A percentile compares a stretch with the other conserved stretches of the same genome.
phyloP scores from a whole-genome alignment of 116 monocot genomes.

The Iris pallida region DNA sequence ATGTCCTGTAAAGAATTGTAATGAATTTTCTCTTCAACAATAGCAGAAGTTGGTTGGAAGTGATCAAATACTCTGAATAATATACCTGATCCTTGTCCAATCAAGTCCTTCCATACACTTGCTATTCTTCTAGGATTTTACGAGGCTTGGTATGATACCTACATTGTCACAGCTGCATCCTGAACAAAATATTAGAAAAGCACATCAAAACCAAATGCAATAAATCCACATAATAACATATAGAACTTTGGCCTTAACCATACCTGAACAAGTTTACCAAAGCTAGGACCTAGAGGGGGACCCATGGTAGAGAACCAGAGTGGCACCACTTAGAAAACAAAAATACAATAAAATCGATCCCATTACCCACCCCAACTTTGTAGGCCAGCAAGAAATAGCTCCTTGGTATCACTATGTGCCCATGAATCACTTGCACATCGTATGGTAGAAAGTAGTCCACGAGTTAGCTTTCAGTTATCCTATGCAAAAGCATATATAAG shows the following conservation, averaged over 20 bases:
- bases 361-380: slow-evolving; percentile 90
- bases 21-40: neutral
- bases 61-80: neutral
- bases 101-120: slow-evolving; percentile 70
- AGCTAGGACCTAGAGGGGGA: slow-evolving; percentile 68
- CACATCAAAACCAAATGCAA: neutral
- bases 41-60: neutral
- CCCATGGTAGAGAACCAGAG: slow-evolving; percentile 78
- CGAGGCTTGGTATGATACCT: slow-evolving; percentile 76
- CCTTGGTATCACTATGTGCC: slow-evolving; percentile 66
- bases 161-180: slow-evolving; percentile 74
- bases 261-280: slow-evolving; percentile 91
- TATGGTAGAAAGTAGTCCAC: no score
- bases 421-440: slow-evolving; percentile 75
- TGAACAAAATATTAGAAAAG: slow-evolving; percentile 9
- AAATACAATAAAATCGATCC: slow-evolving; percentile 67
- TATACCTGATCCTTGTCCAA: slow-evolving; percentile 69
- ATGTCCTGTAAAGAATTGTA: slow-evolving; percentile 33
- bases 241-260: neutral
- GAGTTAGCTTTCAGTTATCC: no score
- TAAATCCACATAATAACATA: neutral
- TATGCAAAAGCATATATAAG: no score
- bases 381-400: slow-evolving; percentile 82
- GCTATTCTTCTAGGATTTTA: slow-evolving; percentile 74
- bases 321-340: slow-evolving; percentile 66